phyloP scores from a whole-genome alignment of 225 moss, liverwort and hornwort species.

The Anthoceros angustus region DNA sequence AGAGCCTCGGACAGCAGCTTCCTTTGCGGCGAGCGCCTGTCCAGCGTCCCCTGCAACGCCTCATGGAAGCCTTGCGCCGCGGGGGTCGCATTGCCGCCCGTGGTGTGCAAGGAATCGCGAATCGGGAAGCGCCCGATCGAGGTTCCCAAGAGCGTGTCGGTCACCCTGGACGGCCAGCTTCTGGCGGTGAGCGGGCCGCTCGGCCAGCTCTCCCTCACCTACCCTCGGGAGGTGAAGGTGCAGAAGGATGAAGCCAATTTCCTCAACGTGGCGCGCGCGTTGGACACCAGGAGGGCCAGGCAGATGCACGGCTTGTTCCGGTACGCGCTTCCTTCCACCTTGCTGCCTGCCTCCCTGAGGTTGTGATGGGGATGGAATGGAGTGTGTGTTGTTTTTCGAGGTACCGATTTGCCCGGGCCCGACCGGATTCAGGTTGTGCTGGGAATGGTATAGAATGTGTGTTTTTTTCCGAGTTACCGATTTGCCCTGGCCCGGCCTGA shows the following conservation, averaged over 20 bases:
- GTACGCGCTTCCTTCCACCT: slow-evolving; percentile 11
- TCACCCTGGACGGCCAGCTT: slow-evolving; percentile 59
- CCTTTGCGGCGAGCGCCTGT: no score
- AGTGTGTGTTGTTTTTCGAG: background rate
- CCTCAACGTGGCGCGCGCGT: slow-evolving; percentile 48
- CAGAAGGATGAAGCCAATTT: slow-evolving; percentile 38
- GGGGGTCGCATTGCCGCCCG: slow-evolving; percentile 18
- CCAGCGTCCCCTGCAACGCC: no score
- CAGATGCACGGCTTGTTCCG: slow-evolving; percentile 98
- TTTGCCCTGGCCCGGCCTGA: background rate
- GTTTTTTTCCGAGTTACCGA: background rate
- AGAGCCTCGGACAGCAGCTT: no score
- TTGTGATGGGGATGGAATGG: no score
- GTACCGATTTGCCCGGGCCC: background rate
- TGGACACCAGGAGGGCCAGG: slow-evolving; percentile 67
- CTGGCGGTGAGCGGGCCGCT: slow-evolving; percentile 76
- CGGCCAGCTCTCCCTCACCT: slow-evolving; percentile 57
- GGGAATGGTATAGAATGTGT: background rate
- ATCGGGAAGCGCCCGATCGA: slow-evolving; percentile 71
- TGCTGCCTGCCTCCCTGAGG: background rate
- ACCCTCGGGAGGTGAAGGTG: slow-evolving; percentile 71
- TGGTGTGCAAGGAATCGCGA: slow-evolving; percentile 92
- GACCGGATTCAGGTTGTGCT: background rate
- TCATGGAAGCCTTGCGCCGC: background rate
- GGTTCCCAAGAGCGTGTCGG: slow-evolving; percentile 48